A percentile compares a stretch with the other conserved stretches of the same genome.
Evolutionary conservation across 345 rosid genomes (phyloP).

Genomic region (Gossypium mustelinum): DNA sequence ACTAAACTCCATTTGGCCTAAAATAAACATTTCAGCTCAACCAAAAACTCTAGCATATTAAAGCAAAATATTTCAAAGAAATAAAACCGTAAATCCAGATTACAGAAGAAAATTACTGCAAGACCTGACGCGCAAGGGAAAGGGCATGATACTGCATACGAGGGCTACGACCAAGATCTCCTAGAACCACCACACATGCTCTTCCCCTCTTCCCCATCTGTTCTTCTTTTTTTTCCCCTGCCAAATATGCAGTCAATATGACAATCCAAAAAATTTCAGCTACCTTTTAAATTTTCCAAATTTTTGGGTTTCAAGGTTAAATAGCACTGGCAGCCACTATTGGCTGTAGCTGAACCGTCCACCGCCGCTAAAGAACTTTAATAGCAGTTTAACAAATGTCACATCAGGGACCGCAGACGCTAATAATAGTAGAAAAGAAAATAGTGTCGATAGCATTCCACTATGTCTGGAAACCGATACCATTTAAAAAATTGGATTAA

Average conservation of each 20-base stretch:
- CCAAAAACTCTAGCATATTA: too few relatives aligned
- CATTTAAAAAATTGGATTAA: too few relatives aligned
- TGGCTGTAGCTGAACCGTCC: too few relatives aligned
- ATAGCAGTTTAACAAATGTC: neutral
- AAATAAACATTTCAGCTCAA: too few relatives aligned
- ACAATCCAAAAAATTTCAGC: too few relatives aligned
- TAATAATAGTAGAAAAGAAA: neutral
- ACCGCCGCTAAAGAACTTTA: neutral
- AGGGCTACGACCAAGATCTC: conserved; percentile 23
- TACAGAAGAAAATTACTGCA: neutral
- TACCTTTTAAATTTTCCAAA: too few relatives aligned
- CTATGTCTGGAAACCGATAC: neutral
- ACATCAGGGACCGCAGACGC: neutral
- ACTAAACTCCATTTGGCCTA: too few relatives aligned
- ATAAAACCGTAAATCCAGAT: neutral
- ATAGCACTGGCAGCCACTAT: too few relatives aligned
- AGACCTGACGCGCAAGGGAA: conserved; percentile 62
- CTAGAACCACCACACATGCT: conserved; percentile 89
- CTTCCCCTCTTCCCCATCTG: conserved; percentile 39
- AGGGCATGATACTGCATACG: too few relatives aligned
- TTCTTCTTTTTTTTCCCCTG: too few relatives aligned
- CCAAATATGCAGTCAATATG: too few relatives aligned
- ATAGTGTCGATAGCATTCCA: neutral
- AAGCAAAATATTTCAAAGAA: neutral
- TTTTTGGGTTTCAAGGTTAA: too few relatives aligned